Base-by-base conservation (phyloP, 441 rosid genomes). In the Eruca vesicaria region DNA sequence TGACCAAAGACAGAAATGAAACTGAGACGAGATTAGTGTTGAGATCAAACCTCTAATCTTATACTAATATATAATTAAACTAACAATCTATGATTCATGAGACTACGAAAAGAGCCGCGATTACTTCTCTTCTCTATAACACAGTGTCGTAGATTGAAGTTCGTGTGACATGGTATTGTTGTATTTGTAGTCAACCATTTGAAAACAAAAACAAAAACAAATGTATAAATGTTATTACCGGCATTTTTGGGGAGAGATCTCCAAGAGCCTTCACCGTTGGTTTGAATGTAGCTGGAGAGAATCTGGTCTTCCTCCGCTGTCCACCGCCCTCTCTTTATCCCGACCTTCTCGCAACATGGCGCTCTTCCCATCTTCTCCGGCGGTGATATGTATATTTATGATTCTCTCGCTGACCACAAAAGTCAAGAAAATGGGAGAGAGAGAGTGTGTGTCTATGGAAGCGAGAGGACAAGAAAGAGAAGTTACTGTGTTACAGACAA, bases 331-430 rank as follows among this genome's bases (percentile, higher is more conserved):
- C 74, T 93, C 85, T 90, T 93, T 35, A 89, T 92, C 68, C 82
- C 90, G 5, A 92, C 92, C 79, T 93, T 93, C 80, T 90, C 98
- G 82, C 98, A 93, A 16, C 98, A 93, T 68, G 98, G 98, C 63
- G 92, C 92, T 72, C 98, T 86, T 53, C 97, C 98, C 98, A 93
- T 92, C 26, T 0, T 56, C 57, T 64, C 18, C 35, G 41, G 14
- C 72, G 6, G 20, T 16, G 26, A 9, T 43, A 29, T 53, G 35
- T 48, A 20, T 55, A 28, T 61, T 48, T 28, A 15, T 43, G 60
- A 32, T 41, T 8, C 15, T 74, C 36, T 4, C 50, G 52, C 41
- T 55, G 38, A 33, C 20, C 11, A 53, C 29, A 15, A 38, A 69
- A 53, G 68, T 26, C 63, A 69, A 43, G 16, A 23, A n/a, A 57